Base-by-base conservation (phyloP, 768 basidiomycete genomes). In the Pleurotus citrinopileatus region DNA sequence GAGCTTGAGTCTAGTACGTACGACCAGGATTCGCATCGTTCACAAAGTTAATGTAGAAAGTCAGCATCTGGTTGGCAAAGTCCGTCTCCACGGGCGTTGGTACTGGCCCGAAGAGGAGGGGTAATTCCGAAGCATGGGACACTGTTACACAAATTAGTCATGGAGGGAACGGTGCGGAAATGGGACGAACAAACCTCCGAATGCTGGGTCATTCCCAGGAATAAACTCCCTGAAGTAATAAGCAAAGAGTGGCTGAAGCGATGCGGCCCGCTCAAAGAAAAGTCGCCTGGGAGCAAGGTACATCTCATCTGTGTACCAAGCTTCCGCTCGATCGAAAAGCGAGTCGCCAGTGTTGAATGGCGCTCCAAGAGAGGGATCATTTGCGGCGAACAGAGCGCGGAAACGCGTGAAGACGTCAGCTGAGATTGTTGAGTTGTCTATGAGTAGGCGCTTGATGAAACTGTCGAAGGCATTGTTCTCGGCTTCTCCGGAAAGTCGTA, bases 251-350 rank as follows among this genome's bases (percentile, higher is more conserved):
- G 76, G 73, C 57, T 81, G 80, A 22, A 70, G 56, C 0, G 70
- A 56, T 2, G 82, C 73, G 0, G 75, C 82, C 38, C 76, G 69
- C 20, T 76, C 67, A 54, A 81, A 78, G 51, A 83, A 79, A 40
- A 77, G 66, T 34, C 82, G 67, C 26, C 82, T 61, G 0, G 80
- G 72, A 0, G 76, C 70, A 27, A 84, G 66, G 62, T 73, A 86
- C 79, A 83, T 83, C 50, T 73, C 67, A 56, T 80, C 81, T 1
- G 79, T 79, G 57, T 84, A 86, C 78, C 79, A 86, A 0, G 82
- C 70, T 42, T 66, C 77, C 0, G 72, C 77, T 42, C 83, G 65
- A 59, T 85, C 83, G 52, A 80, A 85, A 5, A 85, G 67, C 7
- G 76, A 77, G 61, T 85, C 81, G 0, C 83, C 82, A 0, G 81